phyloP scores from a whole-genome alignment of 2,329 filamentous ascomycete genomes.

The Lasiodiplodia hormozganensis region DNA sequence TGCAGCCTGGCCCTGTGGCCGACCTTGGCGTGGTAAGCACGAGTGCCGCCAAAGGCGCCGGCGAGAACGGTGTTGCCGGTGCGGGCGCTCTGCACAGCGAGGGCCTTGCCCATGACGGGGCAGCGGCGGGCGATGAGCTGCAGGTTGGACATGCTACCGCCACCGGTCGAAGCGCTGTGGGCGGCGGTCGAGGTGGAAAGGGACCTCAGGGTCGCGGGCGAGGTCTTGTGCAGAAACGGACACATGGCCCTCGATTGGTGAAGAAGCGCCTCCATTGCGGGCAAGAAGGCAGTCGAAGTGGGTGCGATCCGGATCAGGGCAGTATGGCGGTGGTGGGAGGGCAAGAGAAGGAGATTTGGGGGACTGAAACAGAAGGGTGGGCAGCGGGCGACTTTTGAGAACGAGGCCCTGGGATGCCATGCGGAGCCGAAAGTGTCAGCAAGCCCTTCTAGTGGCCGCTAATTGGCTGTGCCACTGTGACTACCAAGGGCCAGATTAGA shows the following conservation, averaged over 20 bases:
- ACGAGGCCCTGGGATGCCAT: slow-evolving; percentile 18
- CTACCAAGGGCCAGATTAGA: slow-evolving; percentile 19
- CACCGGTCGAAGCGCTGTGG: slow-evolving; percentile 74
- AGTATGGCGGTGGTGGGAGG: background rate
- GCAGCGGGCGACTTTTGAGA: slow-evolving; percentile 22
- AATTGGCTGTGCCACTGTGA: slow-evolving; percentile 14
- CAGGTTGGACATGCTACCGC: slow-evolving; percentile 95
- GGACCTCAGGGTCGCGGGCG: slow-evolving; percentile 87
- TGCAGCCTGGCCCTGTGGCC: slow-evolving; percentile 76
- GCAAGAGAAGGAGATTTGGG: background rate
- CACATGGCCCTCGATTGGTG: slow-evolving; percentile 97
- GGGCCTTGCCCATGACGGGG: slow-evolving; percentile 98
- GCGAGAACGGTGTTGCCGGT: slow-evolving; percentile 52
- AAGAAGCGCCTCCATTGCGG: slow-evolving; percentile 86
- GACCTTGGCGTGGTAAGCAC: slow-evolving; percentile 57
- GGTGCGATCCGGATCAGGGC: background rate
- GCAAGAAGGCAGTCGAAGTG: slow-evolving; percentile 11
- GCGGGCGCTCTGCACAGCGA: slow-evolving; percentile 77
- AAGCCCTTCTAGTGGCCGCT: slow-evolving; percentile 13
- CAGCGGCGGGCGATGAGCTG: slow-evolving; percentile 93
- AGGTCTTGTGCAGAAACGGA: slow-evolving; percentile 95
- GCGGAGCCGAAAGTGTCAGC: slow-evolving; percentile 29
- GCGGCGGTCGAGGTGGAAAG: slow-evolving; percentile 77
- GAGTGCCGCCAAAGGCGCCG: slow-evolving; percentile 57
- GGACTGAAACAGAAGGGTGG: slow-evolving; percentile 9